phyloP scores from a whole-genome alignment of 2,329 filamentous ascomycete species.

The Fonsecaea erecta region DNA sequence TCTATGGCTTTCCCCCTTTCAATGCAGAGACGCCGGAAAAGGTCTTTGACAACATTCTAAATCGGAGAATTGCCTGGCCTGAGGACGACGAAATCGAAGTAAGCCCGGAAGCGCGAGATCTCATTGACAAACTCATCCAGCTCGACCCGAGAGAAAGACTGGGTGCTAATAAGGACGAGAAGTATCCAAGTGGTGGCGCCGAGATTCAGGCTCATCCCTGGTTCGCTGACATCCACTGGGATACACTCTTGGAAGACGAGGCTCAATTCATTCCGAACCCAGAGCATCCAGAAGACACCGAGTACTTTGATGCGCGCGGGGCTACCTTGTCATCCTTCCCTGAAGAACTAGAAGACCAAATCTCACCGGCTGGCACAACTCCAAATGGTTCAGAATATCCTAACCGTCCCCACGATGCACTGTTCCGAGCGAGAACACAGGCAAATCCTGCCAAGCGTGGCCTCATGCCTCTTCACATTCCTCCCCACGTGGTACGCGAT shows the following conservation, averaged over 20 bases:
- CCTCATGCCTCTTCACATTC: slow-evolving; percentile 93
- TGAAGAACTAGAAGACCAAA: slow-evolving; percentile 90
- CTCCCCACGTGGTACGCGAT: slow-evolving; percentile 86
- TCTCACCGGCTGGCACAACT: slow-evolving; percentile 72
- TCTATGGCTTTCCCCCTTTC: slow-evolving; percentile 92
- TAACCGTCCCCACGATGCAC: slow-evolving; percentile 90
- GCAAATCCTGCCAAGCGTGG: slow-evolving; percentile 87
- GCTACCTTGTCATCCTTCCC: slow-evolving; percentile 90
- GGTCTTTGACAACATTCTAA: slow-evolving; percentile 95
- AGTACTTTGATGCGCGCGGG: slow-evolving; percentile 93
- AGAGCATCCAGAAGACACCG: slow-evolving; percentile 94
- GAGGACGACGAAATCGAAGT: slow-evolving; percentile 76
- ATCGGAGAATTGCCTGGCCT: slow-evolving; percentile 89
- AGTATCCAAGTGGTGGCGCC: slow-evolving; percentile 79
- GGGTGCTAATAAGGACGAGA: slow-evolving; percentile 83
- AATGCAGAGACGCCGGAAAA: slow-evolving; percentile 87
- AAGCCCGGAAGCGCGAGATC: slow-evolving; percentile 85
- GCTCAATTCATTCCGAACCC: slow-evolving; percentile 92
- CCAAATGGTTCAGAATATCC: slow-evolving; percentile 70
- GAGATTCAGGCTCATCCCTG: slow-evolving; percentile 89
- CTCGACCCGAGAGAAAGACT: slow-evolving; percentile 80
- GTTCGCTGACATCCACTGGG: slow-evolving; percentile 89
- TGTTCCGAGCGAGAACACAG: slow-evolving; percentile 86
- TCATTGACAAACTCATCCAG: slow-evolving; percentile 91
- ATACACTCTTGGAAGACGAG: slow-evolving; percentile 88